A percentile compares a stretch with the other conserved stretches of the same genome.
These are phyloP conservation scores for Dissoconium aciculare DNA, from an alignment of 2,329 filamentous ascomycete species.

Conservation along the genomic window DNA sequence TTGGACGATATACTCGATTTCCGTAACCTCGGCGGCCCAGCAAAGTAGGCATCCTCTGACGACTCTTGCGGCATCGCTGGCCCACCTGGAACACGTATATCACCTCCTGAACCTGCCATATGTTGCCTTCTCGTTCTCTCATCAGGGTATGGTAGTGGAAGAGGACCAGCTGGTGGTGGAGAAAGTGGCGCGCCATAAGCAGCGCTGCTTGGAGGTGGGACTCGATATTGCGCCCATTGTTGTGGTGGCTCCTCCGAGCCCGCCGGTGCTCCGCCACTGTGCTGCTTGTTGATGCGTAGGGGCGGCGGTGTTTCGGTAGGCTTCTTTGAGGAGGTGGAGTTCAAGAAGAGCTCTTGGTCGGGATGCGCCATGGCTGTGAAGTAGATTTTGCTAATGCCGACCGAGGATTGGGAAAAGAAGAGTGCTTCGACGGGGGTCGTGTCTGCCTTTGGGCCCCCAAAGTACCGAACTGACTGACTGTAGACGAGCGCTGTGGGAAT, in stretches of 20 bases:
- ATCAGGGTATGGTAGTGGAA: constrained; percentile 20
- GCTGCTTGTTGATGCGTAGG: constrained; percentile 21
- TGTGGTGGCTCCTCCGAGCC: constrained; percentile 14
- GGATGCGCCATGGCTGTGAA: constrained; percentile 3
- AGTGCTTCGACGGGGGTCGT: too few species aligned
- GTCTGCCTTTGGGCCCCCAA: too few species aligned
- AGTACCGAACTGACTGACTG: too few species aligned
- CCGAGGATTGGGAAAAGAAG: too few species aligned
- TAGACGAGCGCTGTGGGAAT: too few species aligned
- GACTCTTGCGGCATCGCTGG: constrained; percentile 16
- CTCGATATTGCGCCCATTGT: constrained; percentile 23
- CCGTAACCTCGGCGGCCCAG: constrained; percentile 10
- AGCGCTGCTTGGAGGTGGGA: constrained; percentile 16
- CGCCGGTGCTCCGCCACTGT: constrained; percentile 7
- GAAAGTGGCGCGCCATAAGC: constrained; percentile 20
- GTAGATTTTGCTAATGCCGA: too few species aligned
- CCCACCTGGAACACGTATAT: constrained; percentile 11
- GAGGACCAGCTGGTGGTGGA: constrained; percentile 18
- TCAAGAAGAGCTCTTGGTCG: constrained; percentile 13
- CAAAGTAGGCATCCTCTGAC: constrained; percentile 16
- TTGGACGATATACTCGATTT: constrained; percentile 21
- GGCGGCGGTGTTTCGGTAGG: constrained; percentile 17
- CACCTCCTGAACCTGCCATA: constrained; percentile 8
- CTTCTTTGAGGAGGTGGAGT: constrained; percentile 7
- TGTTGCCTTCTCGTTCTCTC: constrained; percentile 13